Conservation (phyloP, 1,139 yeast genomes). For the Taphrina deformans region DNA sequence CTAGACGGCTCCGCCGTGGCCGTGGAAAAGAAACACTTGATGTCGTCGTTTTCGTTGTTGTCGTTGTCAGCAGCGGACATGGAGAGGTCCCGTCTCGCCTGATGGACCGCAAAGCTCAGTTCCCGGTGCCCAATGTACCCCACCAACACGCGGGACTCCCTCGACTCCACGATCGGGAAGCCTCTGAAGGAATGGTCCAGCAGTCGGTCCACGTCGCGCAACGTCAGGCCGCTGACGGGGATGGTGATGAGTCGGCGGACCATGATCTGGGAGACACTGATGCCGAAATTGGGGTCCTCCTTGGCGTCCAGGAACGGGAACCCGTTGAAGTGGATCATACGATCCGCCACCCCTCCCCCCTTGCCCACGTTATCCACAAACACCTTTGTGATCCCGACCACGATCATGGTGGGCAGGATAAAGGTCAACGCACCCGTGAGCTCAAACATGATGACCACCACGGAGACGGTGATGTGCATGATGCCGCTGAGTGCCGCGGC, state of each 20-base stretch:
- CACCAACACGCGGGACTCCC: slow-evolving; percentile 38
- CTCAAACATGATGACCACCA: slow-evolving; percentile 94
- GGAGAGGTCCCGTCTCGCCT: slow-evolving; percentile 26
- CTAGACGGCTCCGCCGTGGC: slow-evolving; percentile 29
- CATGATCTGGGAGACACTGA: slow-evolving; percentile 67
- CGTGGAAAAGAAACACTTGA: slow-evolving; percentile 41
- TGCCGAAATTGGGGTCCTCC: slow-evolving; percentile 61
- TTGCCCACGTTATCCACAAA: slow-evolving; percentile 74
- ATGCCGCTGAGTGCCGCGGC: slow-evolving; percentile 94
- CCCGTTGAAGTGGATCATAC: slow-evolving; percentile 86
- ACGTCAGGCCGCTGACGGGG: slow-evolving; percentile 49
- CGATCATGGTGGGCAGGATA: slow-evolving; percentile 94
- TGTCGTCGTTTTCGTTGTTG: slow-evolving; percentile 30
- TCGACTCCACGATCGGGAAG: slow-evolving; percentile 55
- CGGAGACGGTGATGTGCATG: slow-evolving; percentile 86
- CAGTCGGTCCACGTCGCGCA: slow-evolving; percentile 44
- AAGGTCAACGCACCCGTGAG: slow-evolving; percentile 91
- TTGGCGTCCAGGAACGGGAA: slow-evolving; percentile 79
- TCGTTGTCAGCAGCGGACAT: no score
- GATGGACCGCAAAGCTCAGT: slow-evolving; percentile 42
- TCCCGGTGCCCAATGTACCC: slow-evolving; percentile 46
- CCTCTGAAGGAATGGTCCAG: slow-evolving; percentile 54
- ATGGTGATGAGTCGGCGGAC: slow-evolving; percentile 55
- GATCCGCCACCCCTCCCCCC: slow-evolving; percentile 95
- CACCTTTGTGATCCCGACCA: slow-evolving; percentile 83